A percentile compares a stretch with the other conserved stretches of the same genome.
These are phyloP conservation scores for Jackrogersella minutella DNA, from an alignment of 495 filamentous ascomycete genomes.

Conservation along the genomic window DNA sequence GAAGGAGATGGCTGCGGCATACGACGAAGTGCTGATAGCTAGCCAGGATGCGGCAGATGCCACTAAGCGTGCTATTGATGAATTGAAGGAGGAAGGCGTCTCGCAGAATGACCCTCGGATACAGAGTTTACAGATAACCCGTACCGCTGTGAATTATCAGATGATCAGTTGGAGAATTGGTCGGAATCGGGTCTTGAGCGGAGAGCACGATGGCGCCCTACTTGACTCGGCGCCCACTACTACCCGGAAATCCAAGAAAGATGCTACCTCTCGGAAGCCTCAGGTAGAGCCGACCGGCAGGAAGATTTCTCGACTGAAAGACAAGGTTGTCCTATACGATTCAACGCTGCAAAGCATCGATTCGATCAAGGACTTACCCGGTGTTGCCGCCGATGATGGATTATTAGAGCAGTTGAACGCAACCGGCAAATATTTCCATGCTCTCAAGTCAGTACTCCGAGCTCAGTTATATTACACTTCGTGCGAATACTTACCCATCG, in stretches of 20 bases:
- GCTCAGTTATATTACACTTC: neutral
- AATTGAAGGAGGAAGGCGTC: conserved; percentile 81
- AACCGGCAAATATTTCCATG: conserved; percentile 84
- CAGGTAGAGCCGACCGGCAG: conserved; percentile 67
- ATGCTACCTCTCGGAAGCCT: conserved; percentile 53
- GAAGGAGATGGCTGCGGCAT: conserved; percentile 75
- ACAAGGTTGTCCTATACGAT: conserved; percentile 92
- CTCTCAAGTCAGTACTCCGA: conserved; percentile 71
- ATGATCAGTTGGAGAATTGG: conserved; percentile 95
- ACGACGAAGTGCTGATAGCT: conserved; percentile 87
- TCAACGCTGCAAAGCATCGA: conserved; percentile 88
- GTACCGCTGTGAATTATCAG: conserved; percentile 90
- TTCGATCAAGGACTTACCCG: conserved; percentile 86
- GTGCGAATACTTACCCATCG: neutral
- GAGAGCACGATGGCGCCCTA: conserved; percentile 74
- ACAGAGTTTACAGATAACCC: conserved; percentile 92
- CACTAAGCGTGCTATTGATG: conserved; percentile 91
- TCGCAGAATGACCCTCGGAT: conserved; percentile 85
- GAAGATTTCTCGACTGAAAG: conserved; percentile 81
- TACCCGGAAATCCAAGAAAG: conserved; percentile 55
- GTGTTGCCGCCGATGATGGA: conserved; percentile 83
- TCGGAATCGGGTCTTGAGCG: conserved; percentile 87
- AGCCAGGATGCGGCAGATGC: conserved; percentile 96
- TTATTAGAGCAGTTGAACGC: conserved; percentile 79
- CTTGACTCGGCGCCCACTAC: conserved; percentile 58